phyloP scores from a whole-genome alignment of 192 early-diverging fungal genomes.

The Gonapodya prolifera region DNA sequence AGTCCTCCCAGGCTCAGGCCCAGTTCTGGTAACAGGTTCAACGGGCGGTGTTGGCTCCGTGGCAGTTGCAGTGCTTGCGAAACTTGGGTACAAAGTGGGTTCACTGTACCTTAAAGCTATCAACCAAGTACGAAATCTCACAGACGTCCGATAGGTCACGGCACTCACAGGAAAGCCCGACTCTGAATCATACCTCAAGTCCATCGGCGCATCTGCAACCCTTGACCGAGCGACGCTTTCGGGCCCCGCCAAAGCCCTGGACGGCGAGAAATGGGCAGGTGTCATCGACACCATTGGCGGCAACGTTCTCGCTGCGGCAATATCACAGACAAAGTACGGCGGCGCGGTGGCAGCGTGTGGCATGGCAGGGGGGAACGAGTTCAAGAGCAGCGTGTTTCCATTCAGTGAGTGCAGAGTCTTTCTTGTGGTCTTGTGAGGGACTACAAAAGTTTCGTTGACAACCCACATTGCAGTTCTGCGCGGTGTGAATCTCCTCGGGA shows the following conservation, averaged over 20 bases:
- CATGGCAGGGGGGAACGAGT: not conserved
- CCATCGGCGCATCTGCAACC: not conserved
- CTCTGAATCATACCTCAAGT: not conserved
- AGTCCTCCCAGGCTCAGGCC: not conserved
- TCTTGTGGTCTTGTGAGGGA: not conserved
- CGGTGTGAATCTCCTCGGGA: constrained; percentile 5
- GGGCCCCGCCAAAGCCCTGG: not conserved
- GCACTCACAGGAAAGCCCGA: not conserved
- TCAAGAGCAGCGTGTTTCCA: not conserved
- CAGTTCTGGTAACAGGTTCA: not conserved
- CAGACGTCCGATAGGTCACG: too few relatives aligned
- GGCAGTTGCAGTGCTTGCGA: not conserved
- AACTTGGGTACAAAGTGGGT: constrained; percentile 1
- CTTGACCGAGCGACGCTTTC: not conserved
- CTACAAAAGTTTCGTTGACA: not conserved
- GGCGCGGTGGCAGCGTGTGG: not conserved
- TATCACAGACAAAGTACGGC: not conserved
- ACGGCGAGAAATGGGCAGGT: constrained; percentile 4
- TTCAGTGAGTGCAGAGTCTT: not conserved
- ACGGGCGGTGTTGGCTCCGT: constrained; percentile 2
- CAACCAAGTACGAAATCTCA: too few relatives aligned
- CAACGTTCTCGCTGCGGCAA: not conserved
- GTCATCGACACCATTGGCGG: not conserved
- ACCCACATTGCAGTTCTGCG: not conserved
- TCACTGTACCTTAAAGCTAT: too few relatives aligned